phyloP scores from a whole-genome alignment of 2,329 filamentous ascomycete species.

The Aureobasidium namibiae region DNA sequence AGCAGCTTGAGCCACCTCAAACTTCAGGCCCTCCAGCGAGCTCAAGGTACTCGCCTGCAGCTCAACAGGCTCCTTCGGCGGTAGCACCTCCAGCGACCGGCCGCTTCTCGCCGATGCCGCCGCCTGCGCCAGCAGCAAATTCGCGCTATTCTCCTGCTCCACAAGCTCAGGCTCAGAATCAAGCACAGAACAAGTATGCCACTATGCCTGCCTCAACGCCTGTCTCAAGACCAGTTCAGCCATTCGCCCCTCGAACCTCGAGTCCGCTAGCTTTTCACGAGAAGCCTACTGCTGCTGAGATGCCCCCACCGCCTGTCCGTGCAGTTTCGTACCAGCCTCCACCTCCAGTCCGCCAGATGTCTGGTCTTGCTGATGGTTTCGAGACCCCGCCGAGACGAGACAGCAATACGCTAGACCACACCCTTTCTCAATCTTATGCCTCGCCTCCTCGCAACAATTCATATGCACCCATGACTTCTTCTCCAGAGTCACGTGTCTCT shows the following conservation, averaged over 20 bases:
- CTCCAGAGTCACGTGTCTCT: slow-evolving; percentile 6
- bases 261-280: slow-evolving; percentile 50
- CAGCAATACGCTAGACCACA: slow-evolving; percentile 1
- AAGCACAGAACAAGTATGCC: slow-evolving; percentile 30
- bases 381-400: background rate
- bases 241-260: slow-evolving; percentile 57
- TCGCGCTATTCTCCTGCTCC: slow-evolving; percentile 53
- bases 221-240: slow-evolving; percentile 31
- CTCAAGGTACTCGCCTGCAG: slow-evolving; percentile 24
- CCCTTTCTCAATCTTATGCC: background rate
- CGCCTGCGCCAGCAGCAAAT: slow-evolving; percentile 30
- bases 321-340: slow-evolving; percentile 12
- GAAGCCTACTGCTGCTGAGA: slow-evolving; percentile 24
- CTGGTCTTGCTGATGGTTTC: background rate
- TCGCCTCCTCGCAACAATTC: slow-evolving; percentile 8
- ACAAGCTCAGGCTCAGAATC: slow-evolving; percentile 29
- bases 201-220: slow-evolving; percentile 28
- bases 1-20: slow-evolving; percentile 24
- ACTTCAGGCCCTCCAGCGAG: slow-evolving; percentile 21
- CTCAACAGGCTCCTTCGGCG: slow-evolving; percentile 26
- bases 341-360: background rate
- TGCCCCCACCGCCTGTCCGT: background rate
- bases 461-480: background rate
- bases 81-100: slow-evolving; percentile 17
- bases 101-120: slow-evolving; percentile 33